Conservation (phyloP, 2,329 filamentous ascomycete genomes). For the Nigrospora osmanthi region DNA sequence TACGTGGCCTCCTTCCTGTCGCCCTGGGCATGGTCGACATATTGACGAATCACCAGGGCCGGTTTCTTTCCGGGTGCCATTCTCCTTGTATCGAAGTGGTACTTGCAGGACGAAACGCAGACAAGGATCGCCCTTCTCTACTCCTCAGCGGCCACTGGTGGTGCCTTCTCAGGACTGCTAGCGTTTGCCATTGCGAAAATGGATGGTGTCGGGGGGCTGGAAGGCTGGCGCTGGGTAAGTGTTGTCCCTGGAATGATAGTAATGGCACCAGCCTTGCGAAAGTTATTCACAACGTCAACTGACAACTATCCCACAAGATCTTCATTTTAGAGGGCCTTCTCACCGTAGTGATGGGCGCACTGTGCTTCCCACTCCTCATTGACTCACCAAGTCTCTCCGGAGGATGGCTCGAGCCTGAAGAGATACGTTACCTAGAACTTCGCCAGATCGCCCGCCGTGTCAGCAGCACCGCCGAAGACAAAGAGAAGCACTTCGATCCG, state of each 20-base stretch:
- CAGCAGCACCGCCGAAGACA: no score
- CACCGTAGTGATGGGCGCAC: slow-evolving; percentile 26
- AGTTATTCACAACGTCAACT: background rate
- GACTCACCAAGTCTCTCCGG: slow-evolving; percentile 26
- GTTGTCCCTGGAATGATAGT: background rate
- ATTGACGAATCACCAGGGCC: slow-evolving; percentile 11
- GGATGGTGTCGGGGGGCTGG: slow-evolving; percentile 32
- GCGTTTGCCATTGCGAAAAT: slow-evolving; percentile 36
- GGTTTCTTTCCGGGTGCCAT: slow-evolving; percentile 25
- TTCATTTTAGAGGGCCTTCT: slow-evolving; percentile 44
- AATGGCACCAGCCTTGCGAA: background rate
- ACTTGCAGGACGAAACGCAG: slow-evolving; percentile 20
- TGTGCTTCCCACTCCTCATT: slow-evolving; percentile 38
- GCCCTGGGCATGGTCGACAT: background rate
- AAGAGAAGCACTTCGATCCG: no score
- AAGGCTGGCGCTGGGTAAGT: slow-evolving; percentile 36
- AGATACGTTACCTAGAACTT: slow-evolving; percentile 29
- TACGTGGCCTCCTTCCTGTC: slow-evolving; percentile 6
- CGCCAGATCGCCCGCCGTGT: no score
- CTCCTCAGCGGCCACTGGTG: slow-evolving; percentile 25
- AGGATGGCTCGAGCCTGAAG: slow-evolving; percentile 27
- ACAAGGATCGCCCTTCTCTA: slow-evolving; percentile 26
- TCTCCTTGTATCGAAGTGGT: slow-evolving; percentile 24
- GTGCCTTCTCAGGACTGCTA: slow-evolving; percentile 37
- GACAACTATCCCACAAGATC: slow-evolving; percentile 22